Evolutionary conservation across 1,284 basidiomycete species (phyloP).

Genomic region (Heliocybe sulcata): DNA sequence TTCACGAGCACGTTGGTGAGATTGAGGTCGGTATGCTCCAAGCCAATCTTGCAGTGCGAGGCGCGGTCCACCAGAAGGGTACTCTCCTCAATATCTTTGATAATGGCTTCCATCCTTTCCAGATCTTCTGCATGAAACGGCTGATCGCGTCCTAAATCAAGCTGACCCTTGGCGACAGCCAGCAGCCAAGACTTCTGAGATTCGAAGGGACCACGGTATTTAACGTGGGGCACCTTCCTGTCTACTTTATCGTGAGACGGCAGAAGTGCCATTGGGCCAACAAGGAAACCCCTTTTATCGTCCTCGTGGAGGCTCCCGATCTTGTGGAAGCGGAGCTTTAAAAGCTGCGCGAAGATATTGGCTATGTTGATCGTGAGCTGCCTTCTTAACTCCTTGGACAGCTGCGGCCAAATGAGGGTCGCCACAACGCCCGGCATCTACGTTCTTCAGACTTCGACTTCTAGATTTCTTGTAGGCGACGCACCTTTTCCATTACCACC

Average conservation of each 20-base stretch:
- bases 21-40: background rate
- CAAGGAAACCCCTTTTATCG: background rate
- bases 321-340: background rate
- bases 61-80: background rate
- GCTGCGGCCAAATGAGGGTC: background rate
- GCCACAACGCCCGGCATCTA: background rate
- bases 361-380: background rate
- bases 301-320: background rate
- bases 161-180: background rate
- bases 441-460: background rate
- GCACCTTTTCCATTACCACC: conserved; percentile 9
- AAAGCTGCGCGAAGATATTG: background rate
- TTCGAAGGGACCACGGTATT: background rate
- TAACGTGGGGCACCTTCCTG: background rate
- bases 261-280: background rate
- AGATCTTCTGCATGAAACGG: background rate
- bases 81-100: background rate
- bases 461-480: background rate
- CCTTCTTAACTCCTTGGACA: conserved; percentile 4
- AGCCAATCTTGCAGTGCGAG: background rate
- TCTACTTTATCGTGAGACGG: background rate
- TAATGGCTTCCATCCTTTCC: background rate
- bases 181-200: background rate
- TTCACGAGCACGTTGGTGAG: background rate
- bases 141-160: background rate